Percentiles rank a stretch among this genome's conserved stretches.
Evolutionary conservation across 2,329 filamentous ascomycete genomes (phyloP).

Genomic region (Didymosphaeria variabile): DNA sequence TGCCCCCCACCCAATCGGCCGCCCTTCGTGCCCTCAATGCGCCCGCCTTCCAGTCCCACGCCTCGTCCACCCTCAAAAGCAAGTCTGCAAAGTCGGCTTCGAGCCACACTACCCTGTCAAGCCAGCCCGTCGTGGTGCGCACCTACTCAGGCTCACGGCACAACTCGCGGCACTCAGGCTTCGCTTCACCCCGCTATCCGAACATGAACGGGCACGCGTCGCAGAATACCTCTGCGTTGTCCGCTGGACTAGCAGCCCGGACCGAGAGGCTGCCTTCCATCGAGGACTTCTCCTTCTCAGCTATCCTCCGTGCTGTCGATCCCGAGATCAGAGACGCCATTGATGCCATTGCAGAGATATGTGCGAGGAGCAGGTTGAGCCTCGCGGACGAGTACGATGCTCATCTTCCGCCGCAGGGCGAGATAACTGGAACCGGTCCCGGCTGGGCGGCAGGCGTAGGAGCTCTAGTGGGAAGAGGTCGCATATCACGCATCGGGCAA

Average conservation of each 20-base stretch:
- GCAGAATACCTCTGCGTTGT: constrained; percentile 38
- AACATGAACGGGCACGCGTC: constrained; percentile 39
- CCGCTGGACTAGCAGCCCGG: constrained; percentile 40
- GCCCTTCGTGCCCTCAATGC: constrained; percentile 51
- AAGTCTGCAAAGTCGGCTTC: constrained; percentile 50
- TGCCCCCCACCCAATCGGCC: constrained; percentile 48
- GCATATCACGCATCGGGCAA: constrained; percentile 41
- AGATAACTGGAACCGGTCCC: constrained; percentile 55
- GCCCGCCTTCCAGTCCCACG: constrained; percentile 44
- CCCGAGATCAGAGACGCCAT: constrained; percentile 67
- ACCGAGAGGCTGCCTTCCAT: constrained; percentile 54
- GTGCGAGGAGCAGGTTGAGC: constrained; percentile 67
- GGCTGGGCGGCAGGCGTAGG: constrained; percentile 42
- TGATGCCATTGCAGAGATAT: constrained; percentile 70
- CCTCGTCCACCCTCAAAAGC: constrained; percentile 39
- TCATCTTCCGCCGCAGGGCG: constrained; percentile 68
- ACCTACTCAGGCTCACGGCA: constrained; percentile 51
- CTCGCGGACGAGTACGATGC: constrained; percentile 70
- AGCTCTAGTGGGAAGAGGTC: constrained; percentile 40
- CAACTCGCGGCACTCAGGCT: constrained; percentile 41
- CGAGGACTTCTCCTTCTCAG: constrained; percentile 64
- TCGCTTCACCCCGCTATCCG: constrained; percentile 43
- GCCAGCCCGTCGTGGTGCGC: constrained; percentile 56
- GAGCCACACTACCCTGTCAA: constrained; percentile 50
- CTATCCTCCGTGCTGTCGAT: constrained; percentile 65